Base-by-base conservation (phyloP, 768 basidiomycete species). In the Tubosaeta sp. region DNA sequence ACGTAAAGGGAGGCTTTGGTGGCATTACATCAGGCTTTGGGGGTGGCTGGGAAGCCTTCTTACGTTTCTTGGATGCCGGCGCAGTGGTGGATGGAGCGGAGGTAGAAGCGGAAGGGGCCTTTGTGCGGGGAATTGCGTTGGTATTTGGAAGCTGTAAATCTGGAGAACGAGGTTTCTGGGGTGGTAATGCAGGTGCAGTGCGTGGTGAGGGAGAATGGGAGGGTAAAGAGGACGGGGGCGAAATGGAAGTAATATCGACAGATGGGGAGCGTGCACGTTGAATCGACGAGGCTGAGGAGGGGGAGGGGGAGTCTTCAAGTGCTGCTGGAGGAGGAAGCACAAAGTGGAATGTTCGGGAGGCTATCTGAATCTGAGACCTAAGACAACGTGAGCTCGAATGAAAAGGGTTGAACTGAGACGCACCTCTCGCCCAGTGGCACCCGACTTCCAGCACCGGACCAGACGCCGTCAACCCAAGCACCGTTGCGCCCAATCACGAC, bases 391-490 rank as follows among this genome's bases (percentile, higher is more conserved):
- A 58, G 27, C 32, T 36, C 30, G 25, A 44, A 46, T 32, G 22
- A 31, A 5, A 38, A 21, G 36, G 13, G 25, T 29, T 19, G 39
- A 24, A 32, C 31, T 12, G 29, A 42, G 24, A 69, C 76, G 44
- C 52, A 93, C 95, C 90, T 80, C 67, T 93, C 90, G 32, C 85
- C 76, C 19, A 99, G 73, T 27, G 88, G 81, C n/a, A 93, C 87
- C 53, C 84, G 82, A 53, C 87, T 86, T 14, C 94, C 92, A 57
- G 89, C 86, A 11, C 87, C 88, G 44, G 84, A 85, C 90, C 94
- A 99, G n/a, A 90, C 83, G 27, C 94, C 94, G 57, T 98, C 94
- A 5, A 99, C 93, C 88, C 94, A 97, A 16, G 94, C 94, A 12
- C 96, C 96, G 61, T 99, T 98, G 52, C 96, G 77, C n/a, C 96